Evolutionary conservation across 2,329 filamentous ascomycete species (phyloP).

Genomic region (Hypoxylon sp.): DNA sequence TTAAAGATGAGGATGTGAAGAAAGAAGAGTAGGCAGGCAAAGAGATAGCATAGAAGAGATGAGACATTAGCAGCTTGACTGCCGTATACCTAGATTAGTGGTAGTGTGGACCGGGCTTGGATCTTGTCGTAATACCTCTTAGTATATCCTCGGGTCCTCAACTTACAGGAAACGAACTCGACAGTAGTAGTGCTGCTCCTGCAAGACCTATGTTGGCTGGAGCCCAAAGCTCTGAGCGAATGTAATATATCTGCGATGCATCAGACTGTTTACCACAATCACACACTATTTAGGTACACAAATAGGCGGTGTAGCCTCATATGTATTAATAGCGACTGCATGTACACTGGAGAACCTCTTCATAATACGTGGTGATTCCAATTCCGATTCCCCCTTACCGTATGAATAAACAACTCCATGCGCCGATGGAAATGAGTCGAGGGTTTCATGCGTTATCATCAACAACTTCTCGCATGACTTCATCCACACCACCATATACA

Average conservation of each 20-base stretch:
- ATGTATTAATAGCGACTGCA: slow-evolving; percentile 11
- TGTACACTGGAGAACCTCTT: not conserved
- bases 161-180: not conserved
- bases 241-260: not conserved
- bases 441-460: slow-evolving; percentile 1
- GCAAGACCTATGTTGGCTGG: not conserved
- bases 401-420: slow-evolving; percentile 15
- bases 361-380: slow-evolving; percentile 1
- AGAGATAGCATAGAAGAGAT: not conserved
- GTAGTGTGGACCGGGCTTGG: not conserved
- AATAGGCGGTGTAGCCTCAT: not conserved
- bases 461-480: not conserved
- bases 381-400: not conserved
- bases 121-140: not conserved
- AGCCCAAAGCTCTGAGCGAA: not conserved
- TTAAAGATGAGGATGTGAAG: slow-evolving; percentile 59
- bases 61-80: not conserved
- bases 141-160: not conserved
- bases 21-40: slow-evolving; percentile 53
- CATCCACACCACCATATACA: not conserved
- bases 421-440: slow-evolving; percentile 8
- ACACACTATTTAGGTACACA: not conserved
- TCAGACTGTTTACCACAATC: not conserved
- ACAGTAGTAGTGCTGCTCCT: not conserved
- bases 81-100: not conserved